Conservation (phyloP, 2,329 filamentous ascomycete genomes). For the Fusarium armeniacum region DNA sequence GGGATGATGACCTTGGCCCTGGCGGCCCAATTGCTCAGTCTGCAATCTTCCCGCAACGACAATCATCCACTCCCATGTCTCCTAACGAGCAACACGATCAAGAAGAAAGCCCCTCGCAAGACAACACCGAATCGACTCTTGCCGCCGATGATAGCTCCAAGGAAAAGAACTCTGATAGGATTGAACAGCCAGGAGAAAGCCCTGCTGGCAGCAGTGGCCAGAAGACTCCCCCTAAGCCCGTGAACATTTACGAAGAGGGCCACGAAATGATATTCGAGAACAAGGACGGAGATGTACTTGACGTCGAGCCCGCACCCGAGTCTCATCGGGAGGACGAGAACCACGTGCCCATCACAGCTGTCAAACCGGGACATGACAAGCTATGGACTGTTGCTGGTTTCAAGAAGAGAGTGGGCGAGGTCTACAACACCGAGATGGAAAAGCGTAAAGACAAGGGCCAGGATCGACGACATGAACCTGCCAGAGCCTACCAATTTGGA, state of each 20-base stretch:
- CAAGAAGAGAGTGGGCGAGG: slow-evolving; percentile 65
- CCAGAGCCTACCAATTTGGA: slow-evolving; percentile 87
- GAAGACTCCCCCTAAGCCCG: slow-evolving; percentile 47
- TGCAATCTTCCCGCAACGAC: slow-evolving; percentile 81
- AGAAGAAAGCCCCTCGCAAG: slow-evolving; percentile 51
- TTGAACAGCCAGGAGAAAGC: slow-evolving; percentile 45
- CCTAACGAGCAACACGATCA: slow-evolving; percentile 48
- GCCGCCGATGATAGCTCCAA: slow-evolving; percentile 53
- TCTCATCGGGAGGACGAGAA: slow-evolving; percentile 24
- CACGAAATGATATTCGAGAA: slow-evolving; percentile 85
- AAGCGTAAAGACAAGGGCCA: slow-evolving; percentile 74
- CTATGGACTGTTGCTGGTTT: slow-evolving; percentile 58
- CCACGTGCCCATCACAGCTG: slow-evolving; percentile 41
- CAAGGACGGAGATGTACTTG: slow-evolving; percentile 86
- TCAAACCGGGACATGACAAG: slow-evolving; percentile 41
- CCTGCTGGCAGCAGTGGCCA: slow-evolving; percentile 34
- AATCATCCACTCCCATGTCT: slow-evolving; percentile 45
- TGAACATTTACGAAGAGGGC: slow-evolving; percentile 87
- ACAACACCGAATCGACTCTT: slow-evolving; percentile 54
- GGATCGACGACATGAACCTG: slow-evolving; percentile 76
- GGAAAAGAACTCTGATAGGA: slow-evolving; percentile 50
- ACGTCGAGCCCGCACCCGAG: slow-evolving; percentile 62
- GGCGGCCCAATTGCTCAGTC: slow-evolving; percentile 92
- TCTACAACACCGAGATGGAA: slow-evolving; percentile 71
- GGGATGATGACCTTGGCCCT: slow-evolving; percentile 78